phyloP scores from a whole-genome alignment of 257 asterid species.

The Capsicum rhomboideum region DNA sequence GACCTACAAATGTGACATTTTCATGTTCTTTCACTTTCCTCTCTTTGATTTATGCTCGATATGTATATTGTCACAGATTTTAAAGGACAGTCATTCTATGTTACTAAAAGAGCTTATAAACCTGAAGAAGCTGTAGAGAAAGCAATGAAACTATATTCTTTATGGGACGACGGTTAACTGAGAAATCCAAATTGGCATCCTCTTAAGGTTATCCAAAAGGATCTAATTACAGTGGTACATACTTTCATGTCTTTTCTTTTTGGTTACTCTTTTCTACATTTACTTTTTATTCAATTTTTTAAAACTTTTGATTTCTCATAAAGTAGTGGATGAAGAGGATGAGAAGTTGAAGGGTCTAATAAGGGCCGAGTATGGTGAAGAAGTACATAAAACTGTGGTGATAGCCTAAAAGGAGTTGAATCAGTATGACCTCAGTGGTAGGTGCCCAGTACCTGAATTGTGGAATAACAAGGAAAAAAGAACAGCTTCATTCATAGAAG shows the following conservation, averaged over 20 bases:
- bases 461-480: constrained; percentile 13
- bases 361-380: constrained; percentile 8
- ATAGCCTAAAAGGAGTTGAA: constrained; percentile 17
- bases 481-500: constrained; percentile 17
- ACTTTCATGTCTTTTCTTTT: background rate
- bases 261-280: background rate
- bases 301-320: background rate
- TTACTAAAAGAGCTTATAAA: background rate
- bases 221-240: background rate
- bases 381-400: constrained; percentile 11
- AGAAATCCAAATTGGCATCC: constrained; percentile 18
- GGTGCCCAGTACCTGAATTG: constrained; percentile 6
- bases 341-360: constrained; percentile 9
- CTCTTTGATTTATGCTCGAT: too few relatives aligned
- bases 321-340: constrained; percentile 17
- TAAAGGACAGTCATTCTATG: background rate
- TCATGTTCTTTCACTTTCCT: too few relatives aligned
- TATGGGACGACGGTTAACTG: constrained; percentile 11
- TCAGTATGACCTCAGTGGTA: constrained; percentile 22
- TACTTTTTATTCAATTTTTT: background rate
- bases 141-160: constrained; percentile 8
- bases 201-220: constrained; percentile 4
- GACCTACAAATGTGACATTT: too few relatives aligned
- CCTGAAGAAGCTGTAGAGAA: background rate
- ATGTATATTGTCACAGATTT: too few relatives aligned